These are phyloP conservation scores for Catunica adiposa DNA, from an alignment of 2,329 filamentous ascomycete genomes.

Conservation along the genomic window DNA sequence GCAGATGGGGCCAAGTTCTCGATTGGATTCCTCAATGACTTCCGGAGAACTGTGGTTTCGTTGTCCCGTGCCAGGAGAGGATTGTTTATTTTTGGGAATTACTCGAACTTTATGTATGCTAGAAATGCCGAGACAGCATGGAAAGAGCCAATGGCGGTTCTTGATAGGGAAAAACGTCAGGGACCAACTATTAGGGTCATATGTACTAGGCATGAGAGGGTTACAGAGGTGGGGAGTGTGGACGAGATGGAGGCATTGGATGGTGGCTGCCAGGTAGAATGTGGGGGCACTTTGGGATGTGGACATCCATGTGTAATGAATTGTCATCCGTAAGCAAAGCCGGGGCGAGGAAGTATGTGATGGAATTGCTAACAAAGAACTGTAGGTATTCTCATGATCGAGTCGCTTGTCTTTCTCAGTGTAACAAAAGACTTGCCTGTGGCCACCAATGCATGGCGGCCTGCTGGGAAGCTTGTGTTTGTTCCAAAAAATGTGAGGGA, in stretches of 20 bases:
- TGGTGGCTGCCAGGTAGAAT: conserved; percentile 11
- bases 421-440: background rate
- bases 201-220: background rate
- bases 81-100: conserved; percentile 75
- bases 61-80: conserved; percentile 57
- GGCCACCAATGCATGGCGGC: background rate
- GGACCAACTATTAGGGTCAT: conserved; percentile 19
- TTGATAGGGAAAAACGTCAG: conserved; percentile 26
- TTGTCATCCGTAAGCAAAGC: background rate
- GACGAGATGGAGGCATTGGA: conserved; percentile 31
- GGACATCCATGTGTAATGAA: conserved; percentile 7
- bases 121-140: conserved; percentile 26
- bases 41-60: conserved; percentile 41
- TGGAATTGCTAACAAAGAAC: background rate
- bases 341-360: too few relatives aligned
- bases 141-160: conserved; percentile 16
- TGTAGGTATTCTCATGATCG: background rate
- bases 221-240: conserved; percentile 21
- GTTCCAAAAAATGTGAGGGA: background rate
- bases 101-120: conserved; percentile 33
- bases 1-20: conserved; percentile 20
- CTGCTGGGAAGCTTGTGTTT: background rate
- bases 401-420: background rate
- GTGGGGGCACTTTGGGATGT: conserved; percentile 3
- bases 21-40: conserved; percentile 59